A percentile compares a stretch with the other conserved stretches of the same genome.
Evolutionary conservation across 2,329 filamentous ascomycete genomes (phyloP).

Genomic region (Lachnellula hyalina): DNA sequence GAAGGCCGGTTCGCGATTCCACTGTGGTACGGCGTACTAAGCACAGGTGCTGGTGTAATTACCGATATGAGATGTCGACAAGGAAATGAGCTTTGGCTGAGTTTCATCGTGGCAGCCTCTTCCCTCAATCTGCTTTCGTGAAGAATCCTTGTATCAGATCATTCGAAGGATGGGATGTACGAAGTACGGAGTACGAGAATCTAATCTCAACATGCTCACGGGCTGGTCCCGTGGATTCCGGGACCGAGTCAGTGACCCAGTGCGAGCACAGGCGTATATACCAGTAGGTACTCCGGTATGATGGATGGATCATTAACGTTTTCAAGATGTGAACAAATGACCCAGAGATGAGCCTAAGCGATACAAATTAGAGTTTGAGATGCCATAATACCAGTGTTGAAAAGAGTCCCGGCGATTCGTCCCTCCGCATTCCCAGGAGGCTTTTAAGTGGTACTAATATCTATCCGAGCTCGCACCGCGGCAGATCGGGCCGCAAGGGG

Average conservation of each 20-base stretch:
- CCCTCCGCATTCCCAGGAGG: slow-evolving; percentile 3
- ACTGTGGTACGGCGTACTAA: neutral
- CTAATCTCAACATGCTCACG: neutral
- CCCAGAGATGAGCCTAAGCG: neutral
- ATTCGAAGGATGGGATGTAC: neutral
- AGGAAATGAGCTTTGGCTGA: neutral
- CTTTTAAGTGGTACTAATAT: neutral
- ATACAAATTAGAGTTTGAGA: neutral
- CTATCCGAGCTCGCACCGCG: slow-evolving; percentile 6
- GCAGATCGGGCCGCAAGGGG: slow-evolving; percentile 3
- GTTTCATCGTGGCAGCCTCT: neutral
- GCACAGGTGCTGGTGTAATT: neutral
- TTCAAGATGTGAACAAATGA: neutral
- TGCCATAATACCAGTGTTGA: neutral
- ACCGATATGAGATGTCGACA: neutral
- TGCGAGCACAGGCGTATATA: too few relatives aligned
- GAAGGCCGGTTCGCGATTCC: neutral
- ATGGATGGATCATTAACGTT: neutral
- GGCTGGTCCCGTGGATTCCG: neutral
- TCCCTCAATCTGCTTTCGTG: neutral
- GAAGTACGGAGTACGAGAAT: neutral
- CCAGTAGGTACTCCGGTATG: too few relatives aligned
- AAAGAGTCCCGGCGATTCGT: slow-evolving; percentile 2
- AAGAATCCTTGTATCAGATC: slow-evolving; percentile 20
- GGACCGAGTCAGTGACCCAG: neutral